These are phyloP conservation scores for Neofusicoccum umdonicola DNA, from an alignment of 2,329 filamentous ascomycete genomes.

Conservation along the genomic window DNA sequence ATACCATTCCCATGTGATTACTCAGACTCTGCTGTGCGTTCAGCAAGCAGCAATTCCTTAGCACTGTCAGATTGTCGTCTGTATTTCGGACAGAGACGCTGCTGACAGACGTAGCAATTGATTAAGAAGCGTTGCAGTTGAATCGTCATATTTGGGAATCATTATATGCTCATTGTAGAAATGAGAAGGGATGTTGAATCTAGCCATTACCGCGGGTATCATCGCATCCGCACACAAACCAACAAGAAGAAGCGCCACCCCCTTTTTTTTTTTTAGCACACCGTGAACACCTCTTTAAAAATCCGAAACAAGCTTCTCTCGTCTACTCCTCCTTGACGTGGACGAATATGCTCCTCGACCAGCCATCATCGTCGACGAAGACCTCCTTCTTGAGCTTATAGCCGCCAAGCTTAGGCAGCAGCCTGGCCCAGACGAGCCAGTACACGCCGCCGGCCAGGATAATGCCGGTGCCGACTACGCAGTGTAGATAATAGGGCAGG, in stretches of 20 bases:
- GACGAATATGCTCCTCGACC: constrained; percentile 40
- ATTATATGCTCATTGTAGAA: neutral
- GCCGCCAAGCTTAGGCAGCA: constrained; percentile 45
- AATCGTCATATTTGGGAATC: neutral
- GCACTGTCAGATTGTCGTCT: too few species aligned
- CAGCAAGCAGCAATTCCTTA: too few species aligned
- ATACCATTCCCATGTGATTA: neutral
- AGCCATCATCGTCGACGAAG: constrained; percentile 35
- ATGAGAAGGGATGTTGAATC: constrained; percentile 5
- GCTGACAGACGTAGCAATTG: too few species aligned
- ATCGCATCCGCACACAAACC: neutral
- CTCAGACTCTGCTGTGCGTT: too few species aligned
- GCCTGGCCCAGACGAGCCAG: constrained; percentile 51
- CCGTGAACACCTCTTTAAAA: neutral
- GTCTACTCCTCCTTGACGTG: constrained; percentile 17
- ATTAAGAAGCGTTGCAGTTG: neutral
- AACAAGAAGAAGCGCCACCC: neutral
- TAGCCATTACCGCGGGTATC: constrained; percentile 5
- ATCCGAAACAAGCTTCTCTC: neutral
- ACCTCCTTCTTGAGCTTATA: constrained; percentile 38
- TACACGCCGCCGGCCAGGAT: constrained; percentile 52
- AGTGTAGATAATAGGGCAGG: constrained; percentile 55
- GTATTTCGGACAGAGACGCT: too few species aligned
- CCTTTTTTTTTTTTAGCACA: neutral
- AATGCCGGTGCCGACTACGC: constrained; percentile 51